These are phyloP conservation scores for Melastoma malabathricum DNA, from an alignment of 345 rosid genomes.

Conservation along the genomic window DNA sequence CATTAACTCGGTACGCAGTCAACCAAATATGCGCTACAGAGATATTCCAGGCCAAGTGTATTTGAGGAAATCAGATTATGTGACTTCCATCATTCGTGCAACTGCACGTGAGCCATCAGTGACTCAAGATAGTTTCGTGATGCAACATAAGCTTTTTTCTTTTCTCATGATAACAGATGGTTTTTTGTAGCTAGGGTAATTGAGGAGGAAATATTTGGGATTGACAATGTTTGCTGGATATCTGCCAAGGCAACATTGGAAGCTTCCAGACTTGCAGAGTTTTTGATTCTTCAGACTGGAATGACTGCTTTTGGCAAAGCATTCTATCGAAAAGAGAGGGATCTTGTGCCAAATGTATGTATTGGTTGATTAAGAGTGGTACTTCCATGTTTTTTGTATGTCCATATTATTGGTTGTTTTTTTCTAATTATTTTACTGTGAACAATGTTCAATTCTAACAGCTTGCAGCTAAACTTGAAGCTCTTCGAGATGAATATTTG, in stretches of 20 bases:
- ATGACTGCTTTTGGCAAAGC: constrained; percentile 97
- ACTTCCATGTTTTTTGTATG: neutral
- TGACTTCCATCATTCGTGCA: constrained; percentile 65
- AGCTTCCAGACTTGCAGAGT: constrained; percentile 78
- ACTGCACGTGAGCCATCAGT: constrained; percentile 67
- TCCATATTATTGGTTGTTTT: too few species aligned
- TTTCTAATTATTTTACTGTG: too few species aligned
- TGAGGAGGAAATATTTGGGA: constrained; percentile 92
- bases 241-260: constrained; percentile 81
- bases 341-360: constrained; percentile 77
- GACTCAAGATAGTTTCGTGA: constrained; percentile 1
- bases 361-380: neutral
- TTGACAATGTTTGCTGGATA: constrained; percentile 78
- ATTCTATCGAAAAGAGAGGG: constrained; percentile 65
- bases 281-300: constrained; percentile 84
- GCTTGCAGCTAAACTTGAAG: constrained; percentile 91
- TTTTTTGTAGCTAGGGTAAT: constrained; percentile 62
- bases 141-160: neutral
- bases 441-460: constrained; percentile 14
- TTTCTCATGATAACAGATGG: neutral
- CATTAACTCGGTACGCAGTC: constrained; percentile 59
- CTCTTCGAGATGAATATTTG: constrained; percentile 85
- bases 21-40: constrained; percentile 63
- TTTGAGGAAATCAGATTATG: constrained; percentile 61
- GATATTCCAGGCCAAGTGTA: constrained; percentile 55